Conservation (phyloP, 2,329 filamentous ascomycete genomes). For the Diaporthe sp. region DNA sequence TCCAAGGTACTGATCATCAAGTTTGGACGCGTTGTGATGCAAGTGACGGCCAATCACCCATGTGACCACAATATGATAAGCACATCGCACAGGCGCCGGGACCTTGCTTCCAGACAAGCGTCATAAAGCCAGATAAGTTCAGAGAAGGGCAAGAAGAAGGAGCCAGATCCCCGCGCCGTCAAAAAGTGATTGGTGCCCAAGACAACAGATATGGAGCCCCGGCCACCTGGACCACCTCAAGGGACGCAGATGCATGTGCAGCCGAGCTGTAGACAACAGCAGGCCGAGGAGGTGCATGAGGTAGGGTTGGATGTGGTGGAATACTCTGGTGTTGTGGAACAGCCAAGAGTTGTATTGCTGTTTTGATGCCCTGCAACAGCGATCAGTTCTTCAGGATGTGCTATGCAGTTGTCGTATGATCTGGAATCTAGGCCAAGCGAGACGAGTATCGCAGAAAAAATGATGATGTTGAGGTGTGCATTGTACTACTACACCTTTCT, state of each 20-base stretch:
- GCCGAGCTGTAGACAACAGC: not conserved
- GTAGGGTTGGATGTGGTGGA: not conserved
- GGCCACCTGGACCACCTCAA: not conserved
- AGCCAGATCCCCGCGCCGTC: not conserved
- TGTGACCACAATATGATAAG: not conserved
- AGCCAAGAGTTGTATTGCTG: not conserved
- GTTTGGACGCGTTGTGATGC: not conserved
- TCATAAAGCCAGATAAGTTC: not conserved
- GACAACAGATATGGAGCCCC: not conserved
- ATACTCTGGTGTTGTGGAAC: not conserved
- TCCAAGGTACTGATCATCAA: not conserved
- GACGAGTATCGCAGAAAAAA: not conserved
- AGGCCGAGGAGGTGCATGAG: not conserved
- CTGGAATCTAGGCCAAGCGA: not conserved
- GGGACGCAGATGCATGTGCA: not conserved
- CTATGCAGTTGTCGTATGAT: slow-evolving; percentile 1
- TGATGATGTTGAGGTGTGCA: not conserved
- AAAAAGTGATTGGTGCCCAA: not conserved
- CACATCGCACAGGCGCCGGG: not conserved
- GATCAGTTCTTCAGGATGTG: not conserved
- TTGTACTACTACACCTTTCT: not conserved
- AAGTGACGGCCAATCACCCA: not conserved
- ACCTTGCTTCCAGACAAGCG: not conserved
- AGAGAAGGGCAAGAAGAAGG: not conserved
- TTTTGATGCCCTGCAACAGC: not conserved